These are phyloP conservation scores for Vitis hybrid DNA, from an alignment of 177 flowering plant genomes.

Conservation along the genomic window DNA sequence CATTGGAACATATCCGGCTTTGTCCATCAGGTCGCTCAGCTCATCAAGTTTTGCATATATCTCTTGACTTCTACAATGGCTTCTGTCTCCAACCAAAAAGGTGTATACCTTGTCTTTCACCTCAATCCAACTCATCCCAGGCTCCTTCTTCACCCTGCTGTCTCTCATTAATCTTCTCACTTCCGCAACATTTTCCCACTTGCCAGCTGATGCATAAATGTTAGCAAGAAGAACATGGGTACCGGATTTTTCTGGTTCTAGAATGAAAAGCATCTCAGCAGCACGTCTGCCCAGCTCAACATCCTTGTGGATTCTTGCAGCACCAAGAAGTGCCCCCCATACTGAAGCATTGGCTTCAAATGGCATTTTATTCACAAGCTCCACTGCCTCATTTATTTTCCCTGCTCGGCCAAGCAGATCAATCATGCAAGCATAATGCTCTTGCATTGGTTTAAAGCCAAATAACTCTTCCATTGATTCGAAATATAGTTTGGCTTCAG, in stretches of 20 bases:
- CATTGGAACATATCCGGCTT: constrained; percentile 68
- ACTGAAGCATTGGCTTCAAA: constrained; percentile 60
- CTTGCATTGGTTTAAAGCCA: constrained; percentile 53
- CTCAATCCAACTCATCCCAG: constrained; percentile 82
- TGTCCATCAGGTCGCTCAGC: constrained; percentile 37
- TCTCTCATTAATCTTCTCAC: constrained; percentile 64
- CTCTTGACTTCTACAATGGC: constrained; percentile 56
- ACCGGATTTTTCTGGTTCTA: constrained; percentile 77
- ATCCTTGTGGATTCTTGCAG: constrained; percentile 69
- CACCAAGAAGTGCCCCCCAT: constrained; percentile 84
- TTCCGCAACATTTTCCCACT: constrained; percentile 61
- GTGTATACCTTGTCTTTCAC: constrained; percentile 64
- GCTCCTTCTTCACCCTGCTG: constrained; percentile 70
- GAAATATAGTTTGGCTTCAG: constrained; percentile 46
- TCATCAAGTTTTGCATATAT: constrained; percentile 70
- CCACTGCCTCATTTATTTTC: constrained; percentile 55
- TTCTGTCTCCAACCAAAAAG: constrained; percentile 68
- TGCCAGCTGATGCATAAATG: constrained; percentile 71
- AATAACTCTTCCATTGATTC: constrained; percentile 42
- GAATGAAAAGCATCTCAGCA: constrained; percentile 60
- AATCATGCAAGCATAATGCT: constrained; percentile 64
- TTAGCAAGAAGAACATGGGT: constrained; percentile 76
- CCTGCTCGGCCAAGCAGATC: constrained; percentile 67
- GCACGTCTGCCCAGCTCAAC: constrained; percentile 62
- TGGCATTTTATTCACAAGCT: constrained; percentile 57